Conservation (phyloP, 805 yeast species). For the Saturnispora galanensis region DNA sequence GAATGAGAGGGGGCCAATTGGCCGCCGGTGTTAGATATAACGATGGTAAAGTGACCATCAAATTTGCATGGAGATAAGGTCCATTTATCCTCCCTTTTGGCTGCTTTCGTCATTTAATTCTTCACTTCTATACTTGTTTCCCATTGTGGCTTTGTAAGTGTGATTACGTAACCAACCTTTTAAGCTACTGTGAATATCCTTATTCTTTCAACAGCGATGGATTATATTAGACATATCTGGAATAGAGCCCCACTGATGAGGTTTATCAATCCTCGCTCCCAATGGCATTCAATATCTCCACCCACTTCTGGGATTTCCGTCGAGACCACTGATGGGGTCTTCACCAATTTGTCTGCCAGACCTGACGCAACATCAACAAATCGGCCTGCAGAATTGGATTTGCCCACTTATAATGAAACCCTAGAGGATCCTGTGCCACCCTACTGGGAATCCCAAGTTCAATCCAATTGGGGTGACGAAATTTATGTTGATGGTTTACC, state of each 20-base stretch:
- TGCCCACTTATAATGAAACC: slow-evolving; percentile 91
- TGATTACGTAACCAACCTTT: too few relatives aligned
- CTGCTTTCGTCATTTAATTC: background rate
- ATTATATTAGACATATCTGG: slow-evolving; percentile 6
- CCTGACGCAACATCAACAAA: slow-evolving; percentile 44
- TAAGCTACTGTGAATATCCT: background rate
- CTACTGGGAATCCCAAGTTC: slow-evolving; percentile 86
- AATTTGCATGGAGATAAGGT: slow-evolving; percentile 6
- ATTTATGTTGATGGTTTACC: slow-evolving; percentile 92
- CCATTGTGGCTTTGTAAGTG: too few relatives aligned
- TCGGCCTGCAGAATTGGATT: slow-evolving; percentile 40
- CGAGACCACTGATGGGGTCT: slow-evolving; percentile 71
- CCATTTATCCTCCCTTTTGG: background rate
- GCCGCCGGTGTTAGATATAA: slow-evolving; percentile 4
- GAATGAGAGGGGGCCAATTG: slow-evolving; percentile 11
- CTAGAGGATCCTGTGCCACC: slow-evolving; percentile 92
- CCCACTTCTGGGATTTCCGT: slow-evolving; percentile 10
- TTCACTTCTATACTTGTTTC: too few relatives aligned
- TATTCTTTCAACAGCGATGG: background rate
- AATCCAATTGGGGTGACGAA: slow-evolving; percentile 74
- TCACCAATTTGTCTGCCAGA: slow-evolving; percentile 83
- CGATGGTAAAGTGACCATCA: slow-evolving; percentile 2
- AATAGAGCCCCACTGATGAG: slow-evolving; percentile 25
- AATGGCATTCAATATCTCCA: slow-evolving; percentile 18
- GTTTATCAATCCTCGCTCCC: slow-evolving; percentile 17